Evolutionary conservation across 192 early-diverging fungal species (phyloP), one percentile per base, ranked within the genome.

Genomic region (Kappamyces sp.): DNA sequence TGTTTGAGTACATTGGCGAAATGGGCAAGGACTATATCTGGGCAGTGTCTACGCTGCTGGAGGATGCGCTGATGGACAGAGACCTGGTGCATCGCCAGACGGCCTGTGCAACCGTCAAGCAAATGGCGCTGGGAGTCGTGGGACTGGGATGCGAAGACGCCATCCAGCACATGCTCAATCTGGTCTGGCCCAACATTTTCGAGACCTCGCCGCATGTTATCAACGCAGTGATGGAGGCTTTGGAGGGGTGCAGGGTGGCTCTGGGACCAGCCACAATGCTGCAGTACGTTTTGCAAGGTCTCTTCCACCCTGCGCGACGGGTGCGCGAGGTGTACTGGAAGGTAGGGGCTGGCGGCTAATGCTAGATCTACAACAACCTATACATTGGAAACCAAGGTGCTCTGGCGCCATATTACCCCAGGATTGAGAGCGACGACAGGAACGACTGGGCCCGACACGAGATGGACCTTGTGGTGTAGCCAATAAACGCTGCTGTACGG

Each of bases 21-120:
- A 94, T 94, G 90, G 93, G 88, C 62, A 94, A 93, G 65, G 97
- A 99, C 70, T 99, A 99, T 61, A 92, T 97, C 57, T 90, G 95
- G 53, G 94, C 97, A 12, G 93, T 96, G 1, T 92, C 94, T 0
- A 90, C 97, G 5, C 70, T 99, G 40, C 72, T 98, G 10, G 93
- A 98, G 65, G 94, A 99, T 70, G 97, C 97, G 3, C 74, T 99
- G 32, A 91, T 95, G 66, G 97, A 98, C 66, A 87, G 97, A 40
- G 97, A 99, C 72, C 79, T 97, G 40, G 97, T 99, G 3, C 97
- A 99, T 70, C 78, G 97, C 42, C 97, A 99, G 70, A 97, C 94
- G 8, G 94, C 97, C 0, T 96, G 93, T 64, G 84, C 93, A 1
- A 89, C 87, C 0, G 90, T 99, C 51, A 95, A 94, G 68, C 94